Percentiles rank a stretch among this genome's conserved stretches.
Evolutionary conservation across 768 basidiomycete species (phyloP).

Genomic region (Cystofilobasidium ferigula): DNA sequence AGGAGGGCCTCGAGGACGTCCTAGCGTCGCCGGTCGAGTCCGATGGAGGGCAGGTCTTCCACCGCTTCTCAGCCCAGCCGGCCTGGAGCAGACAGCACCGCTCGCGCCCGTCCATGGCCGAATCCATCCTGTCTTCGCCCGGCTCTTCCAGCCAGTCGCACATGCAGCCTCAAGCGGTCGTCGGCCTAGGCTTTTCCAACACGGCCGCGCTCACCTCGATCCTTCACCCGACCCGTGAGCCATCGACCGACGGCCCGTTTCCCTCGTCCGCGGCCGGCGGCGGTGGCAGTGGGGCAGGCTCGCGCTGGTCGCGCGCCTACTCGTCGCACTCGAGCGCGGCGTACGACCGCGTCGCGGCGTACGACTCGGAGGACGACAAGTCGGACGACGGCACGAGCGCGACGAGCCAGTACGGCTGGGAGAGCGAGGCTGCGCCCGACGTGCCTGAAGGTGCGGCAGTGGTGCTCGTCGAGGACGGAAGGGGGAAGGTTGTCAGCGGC

Average conservation of each 20-base stretch:
- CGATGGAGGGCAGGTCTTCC: not conserved
- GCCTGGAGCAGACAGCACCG: not conserved
- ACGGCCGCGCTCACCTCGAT: not conserved
- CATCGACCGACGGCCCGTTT: too few relatives aligned
- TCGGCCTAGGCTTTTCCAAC: not conserved
- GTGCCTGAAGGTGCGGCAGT: conserved; percentile 13
- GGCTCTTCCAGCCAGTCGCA: not conserved
- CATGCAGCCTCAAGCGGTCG: not conserved
- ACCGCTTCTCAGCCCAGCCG: conserved; percentile 6
- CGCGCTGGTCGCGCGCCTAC: not conserved
- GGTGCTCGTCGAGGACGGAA: conserved; percentile 12
- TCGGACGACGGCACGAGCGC: conserved; percentile 14
- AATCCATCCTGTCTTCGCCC: not conserved
- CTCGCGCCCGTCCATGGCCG: not conserved
- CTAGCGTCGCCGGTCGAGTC: not conserved
- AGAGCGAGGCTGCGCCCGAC: not conserved
- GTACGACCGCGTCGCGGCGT: not conserved
- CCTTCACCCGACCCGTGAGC: not conserved
- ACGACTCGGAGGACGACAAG: conserved; percentile 14
- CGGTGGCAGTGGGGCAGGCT: too few relatives aligned
- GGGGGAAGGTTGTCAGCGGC: conserved; percentile 17
- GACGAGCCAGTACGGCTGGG: conserved; percentile 22
- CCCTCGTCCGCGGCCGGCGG: not conserved
- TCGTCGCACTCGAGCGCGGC: not conserved
- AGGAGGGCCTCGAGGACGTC: not conserved